Evolutionary conservation across 345 rosid genomes (phyloP).

Genomic region (Eucalyptus erythrocorys): DNA sequence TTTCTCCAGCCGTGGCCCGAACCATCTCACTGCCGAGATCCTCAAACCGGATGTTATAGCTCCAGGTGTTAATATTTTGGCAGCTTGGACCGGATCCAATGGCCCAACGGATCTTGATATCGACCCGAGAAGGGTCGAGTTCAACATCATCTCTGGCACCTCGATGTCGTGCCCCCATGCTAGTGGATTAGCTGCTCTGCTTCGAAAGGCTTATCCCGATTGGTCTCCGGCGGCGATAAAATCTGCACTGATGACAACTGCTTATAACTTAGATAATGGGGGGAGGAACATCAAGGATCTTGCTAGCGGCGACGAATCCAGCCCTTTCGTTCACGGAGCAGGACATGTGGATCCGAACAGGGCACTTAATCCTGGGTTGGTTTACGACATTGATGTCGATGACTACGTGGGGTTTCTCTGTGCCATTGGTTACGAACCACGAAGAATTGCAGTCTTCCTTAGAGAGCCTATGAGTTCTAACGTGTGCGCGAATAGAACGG

Average conservation of each 20-base stretch:
- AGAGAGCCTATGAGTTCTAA: constrained; percentile 25
- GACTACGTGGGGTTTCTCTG: constrained; percentile 71
- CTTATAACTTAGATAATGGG: constrained; percentile 54
- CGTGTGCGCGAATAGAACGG: constrained; percentile 15
- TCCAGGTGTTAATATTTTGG: constrained; percentile 78
- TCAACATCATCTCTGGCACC: constrained; percentile 78
- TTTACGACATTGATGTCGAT: constrained; percentile 43
- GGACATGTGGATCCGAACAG: constrained; percentile 84
- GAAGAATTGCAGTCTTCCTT: constrained; percentile 43
- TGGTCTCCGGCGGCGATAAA: constrained; percentile 73
- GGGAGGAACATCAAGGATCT: constrained; percentile 62
- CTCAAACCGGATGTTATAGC: constrained; percentile 82
- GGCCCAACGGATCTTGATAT: constrained; percentile 48
- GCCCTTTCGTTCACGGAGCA: constrained; percentile 63
- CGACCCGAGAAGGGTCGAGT: constrained; percentile 53
- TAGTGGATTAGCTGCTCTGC: constrained; percentile 72
- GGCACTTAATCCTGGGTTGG: constrained; percentile 72
- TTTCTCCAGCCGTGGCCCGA: constrained; percentile 76
- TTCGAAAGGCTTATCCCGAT: constrained; percentile 42
- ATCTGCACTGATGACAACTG: constrained; percentile 73
- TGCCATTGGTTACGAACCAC: constrained; percentile 51
- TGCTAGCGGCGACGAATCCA: constrained; percentile 49
- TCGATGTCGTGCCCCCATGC: constrained; percentile 93
- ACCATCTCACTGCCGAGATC: constrained; percentile 36
- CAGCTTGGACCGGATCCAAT: constrained; percentile 65